Evolutionary conservation across 2,329 filamentous ascomycete species (phyloP).

Genomic region (Colletotrichum viniferum): DNA sequence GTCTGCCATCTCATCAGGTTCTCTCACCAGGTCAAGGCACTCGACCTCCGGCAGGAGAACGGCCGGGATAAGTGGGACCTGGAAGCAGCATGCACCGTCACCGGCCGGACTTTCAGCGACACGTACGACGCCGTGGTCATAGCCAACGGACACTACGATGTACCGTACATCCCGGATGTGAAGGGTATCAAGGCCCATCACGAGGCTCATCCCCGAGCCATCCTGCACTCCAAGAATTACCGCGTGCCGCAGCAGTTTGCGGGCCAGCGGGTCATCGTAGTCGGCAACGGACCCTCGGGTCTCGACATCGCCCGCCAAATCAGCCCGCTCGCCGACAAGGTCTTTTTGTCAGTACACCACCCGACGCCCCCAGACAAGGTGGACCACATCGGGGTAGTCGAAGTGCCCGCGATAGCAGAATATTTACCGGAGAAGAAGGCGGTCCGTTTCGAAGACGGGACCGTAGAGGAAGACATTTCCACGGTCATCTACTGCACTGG

Average conservation of each 20-base stretch:
- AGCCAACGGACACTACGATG: slow-evolving; percentile 76
- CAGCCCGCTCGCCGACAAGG: slow-evolving; percentile 56
- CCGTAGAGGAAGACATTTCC: slow-evolving; percentile 67
- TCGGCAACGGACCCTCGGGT: slow-evolving; percentile 86
- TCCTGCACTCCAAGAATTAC: slow-evolving; percentile 83
- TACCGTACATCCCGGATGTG: slow-evolving; percentile 70
- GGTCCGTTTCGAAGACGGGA: slow-evolving; percentile 69
- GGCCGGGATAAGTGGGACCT: slow-evolving; percentile 65
- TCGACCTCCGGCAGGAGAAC: slow-evolving; percentile 40
- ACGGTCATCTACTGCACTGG: slow-evolving; percentile 80
- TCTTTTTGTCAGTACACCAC: slow-evolving; percentile 69
- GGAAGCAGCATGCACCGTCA: slow-evolving; percentile 54
- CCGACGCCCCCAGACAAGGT: slow-evolving; percentile 50
- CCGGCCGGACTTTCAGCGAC: slow-evolving; percentile 40
- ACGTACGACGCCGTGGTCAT: slow-evolving; percentile 78
- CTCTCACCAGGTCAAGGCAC: slow-evolving; percentile 69
- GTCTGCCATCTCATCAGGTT: slow-evolving; percentile 72
- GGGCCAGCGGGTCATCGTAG: slow-evolving; percentile 77
- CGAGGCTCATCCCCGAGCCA: slow-evolving; percentile 58
- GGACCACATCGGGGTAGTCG: slow-evolving; percentile 49
- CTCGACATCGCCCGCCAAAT: slow-evolving; percentile 85
- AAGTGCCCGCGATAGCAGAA: slow-evolving; percentile 63
- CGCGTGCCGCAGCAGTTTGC: slow-evolving; percentile 66
- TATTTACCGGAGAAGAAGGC: slow-evolving; percentile 59
- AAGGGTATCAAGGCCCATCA: slow-evolving; percentile 65